phyloP scores from a whole-genome alignment of 176 grass and related monocot genomes.

The Themeda triandra region DNA sequence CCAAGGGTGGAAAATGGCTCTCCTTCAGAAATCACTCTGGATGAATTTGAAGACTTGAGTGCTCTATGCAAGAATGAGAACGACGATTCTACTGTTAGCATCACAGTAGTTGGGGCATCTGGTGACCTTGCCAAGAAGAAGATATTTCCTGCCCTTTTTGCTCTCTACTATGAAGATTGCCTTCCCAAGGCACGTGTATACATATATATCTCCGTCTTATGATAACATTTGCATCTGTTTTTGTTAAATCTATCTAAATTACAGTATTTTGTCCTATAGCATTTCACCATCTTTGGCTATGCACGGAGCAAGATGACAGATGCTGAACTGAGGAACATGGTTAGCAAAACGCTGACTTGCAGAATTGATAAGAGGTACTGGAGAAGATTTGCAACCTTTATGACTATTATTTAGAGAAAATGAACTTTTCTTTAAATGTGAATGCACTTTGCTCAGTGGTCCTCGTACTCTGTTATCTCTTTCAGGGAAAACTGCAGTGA shows the following conservation, averaged over 20 bases:
- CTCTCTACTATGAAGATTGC: slow-evolving; percentile 94
- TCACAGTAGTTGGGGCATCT: slow-evolving; percentile 88
- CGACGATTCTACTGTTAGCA: slow-evolving; percentile 63
- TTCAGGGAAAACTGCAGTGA: slow-evolving; percentile 86
- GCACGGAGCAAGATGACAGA: slow-evolving; percentile 99
- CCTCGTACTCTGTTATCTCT: slow-evolving; percentile 26
- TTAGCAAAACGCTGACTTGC: slow-evolving; percentile 93
- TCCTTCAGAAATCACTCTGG: slow-evolving; percentile 28
- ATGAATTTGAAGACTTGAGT: slow-evolving; percentile 49
- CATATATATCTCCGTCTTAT: background rate
- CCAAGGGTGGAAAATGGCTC: slow-evolving; percentile 45
- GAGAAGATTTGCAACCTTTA: background rate
- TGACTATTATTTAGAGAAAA: background rate
- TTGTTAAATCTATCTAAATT: background rate
- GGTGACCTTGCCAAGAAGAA: slow-evolving; percentile 99
- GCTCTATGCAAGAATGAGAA: background rate
- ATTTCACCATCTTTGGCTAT: slow-evolving; percentile 99
- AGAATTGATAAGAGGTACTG: slow-evolving; percentile 88
- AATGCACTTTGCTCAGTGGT: background rate
- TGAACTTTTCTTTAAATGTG: background rate
- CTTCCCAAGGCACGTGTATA: slow-evolving; percentile 64
- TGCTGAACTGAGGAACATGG: slow-evolving; percentile 82
- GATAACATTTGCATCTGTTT: background rate
- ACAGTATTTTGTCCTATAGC: slow-evolving; percentile 33
- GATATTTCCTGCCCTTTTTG: slow-evolving; percentile 97